Percentiles rank a stretch among this genome's conserved stretches.
Conservation (phyloP, 495 filamentous ascomycete species). For the Aspergillus haitiensis region DNA sequence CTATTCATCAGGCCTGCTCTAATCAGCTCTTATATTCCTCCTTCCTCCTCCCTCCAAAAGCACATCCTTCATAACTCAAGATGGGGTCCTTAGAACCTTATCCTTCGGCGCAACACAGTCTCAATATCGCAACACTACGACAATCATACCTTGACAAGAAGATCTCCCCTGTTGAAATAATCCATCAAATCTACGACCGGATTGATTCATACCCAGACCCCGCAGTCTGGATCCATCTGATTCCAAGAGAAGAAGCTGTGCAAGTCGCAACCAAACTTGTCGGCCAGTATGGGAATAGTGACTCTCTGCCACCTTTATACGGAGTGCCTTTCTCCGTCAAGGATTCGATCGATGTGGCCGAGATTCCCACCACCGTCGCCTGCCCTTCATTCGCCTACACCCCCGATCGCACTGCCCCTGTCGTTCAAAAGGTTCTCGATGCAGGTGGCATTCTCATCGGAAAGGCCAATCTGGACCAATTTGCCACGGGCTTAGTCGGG, state of each 20-base stretch:
- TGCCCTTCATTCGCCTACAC: constrained; percentile 15
- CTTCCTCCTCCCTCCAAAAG: too few species aligned
- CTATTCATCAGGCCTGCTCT: too few species aligned
- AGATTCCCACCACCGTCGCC: constrained; percentile 7
- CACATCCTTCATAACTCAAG: not conserved
- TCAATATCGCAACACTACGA: constrained; percentile 1
- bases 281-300: not conserved
- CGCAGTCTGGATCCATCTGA: constrained; percentile 10
- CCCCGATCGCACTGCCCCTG: not conserved
- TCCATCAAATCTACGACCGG: constrained; percentile 5
- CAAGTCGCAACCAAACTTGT: not conserved
- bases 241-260: constrained; percentile 5
- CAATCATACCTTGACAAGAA: not conserved
- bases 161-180: not conserved
- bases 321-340: constrained; percentile 12
- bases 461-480: constrained; percentile 13
- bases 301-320: constrained; percentile 1
- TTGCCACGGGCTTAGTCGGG: constrained; percentile 10
- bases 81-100: constrained; percentile 8
- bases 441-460: constrained; percentile 13
- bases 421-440: constrained; percentile 3
- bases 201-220: constrained; percentile 5
- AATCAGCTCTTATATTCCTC: too few species aligned
- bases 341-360: constrained; percentile 7
- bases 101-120: not conserved